A percentile compares a stretch with the other conserved stretches of the same genome.
Conservation (phyloP, 148 eudicot genomes). For the Arctostaphylos glauca region DNA sequence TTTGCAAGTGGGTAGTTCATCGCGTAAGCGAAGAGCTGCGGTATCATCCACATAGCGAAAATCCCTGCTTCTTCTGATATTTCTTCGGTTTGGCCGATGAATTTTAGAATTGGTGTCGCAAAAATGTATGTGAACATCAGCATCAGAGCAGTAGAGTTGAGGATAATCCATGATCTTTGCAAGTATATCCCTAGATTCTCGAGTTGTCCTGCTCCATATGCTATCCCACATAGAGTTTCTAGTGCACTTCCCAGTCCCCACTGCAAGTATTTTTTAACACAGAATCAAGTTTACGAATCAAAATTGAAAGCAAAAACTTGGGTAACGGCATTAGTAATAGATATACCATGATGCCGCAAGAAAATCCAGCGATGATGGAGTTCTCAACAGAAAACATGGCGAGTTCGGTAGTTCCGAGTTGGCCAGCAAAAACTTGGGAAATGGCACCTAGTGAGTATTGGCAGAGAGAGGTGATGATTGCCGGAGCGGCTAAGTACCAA, state of each 20-base stretch:
- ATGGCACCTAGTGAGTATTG: slow-evolving; percentile 37
- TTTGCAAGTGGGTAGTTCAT: slow-evolving; percentile 31
- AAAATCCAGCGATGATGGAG: slow-evolving; percentile 25
- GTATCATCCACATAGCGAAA: slow-evolving; percentile 34
- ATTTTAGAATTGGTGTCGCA: slow-evolving; percentile 15
- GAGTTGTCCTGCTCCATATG: slow-evolving; percentile 24
- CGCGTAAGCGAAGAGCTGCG: slow-evolving; percentile 37
- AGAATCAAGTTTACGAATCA: neutral
- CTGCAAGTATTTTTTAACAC: neutral
- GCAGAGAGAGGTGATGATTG: slow-evolving; percentile 30
- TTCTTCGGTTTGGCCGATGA: slow-evolving; percentile 26
- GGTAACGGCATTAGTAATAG: neutral
- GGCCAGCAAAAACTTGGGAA: slow-evolving; percentile 35
- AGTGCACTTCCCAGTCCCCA: slow-evolving; percentile 39
- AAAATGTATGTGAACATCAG: slow-evolving; percentile 20
- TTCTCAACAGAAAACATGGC: slow-evolving; percentile 34
- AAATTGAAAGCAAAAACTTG: neutral
- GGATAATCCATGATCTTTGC: slow-evolving; percentile 36
- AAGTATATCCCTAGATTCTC: slow-evolving; percentile 32
- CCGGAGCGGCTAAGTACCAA: slow-evolving; percentile 32
- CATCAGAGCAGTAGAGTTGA: slow-evolving; percentile 9
- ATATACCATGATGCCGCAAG: slow-evolving; percentile 32
- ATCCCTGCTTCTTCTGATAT: slow-evolving; percentile 30
- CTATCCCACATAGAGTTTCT: slow-evolving; percentile 35
- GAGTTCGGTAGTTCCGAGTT: slow-evolving; percentile 31